Percentiles rank a stretch among this genome's conserved stretches.
phyloP scores from a whole-genome alignment of 192 early-diverging fungal genomes.

The Backusella parvicylindrica region DNA sequence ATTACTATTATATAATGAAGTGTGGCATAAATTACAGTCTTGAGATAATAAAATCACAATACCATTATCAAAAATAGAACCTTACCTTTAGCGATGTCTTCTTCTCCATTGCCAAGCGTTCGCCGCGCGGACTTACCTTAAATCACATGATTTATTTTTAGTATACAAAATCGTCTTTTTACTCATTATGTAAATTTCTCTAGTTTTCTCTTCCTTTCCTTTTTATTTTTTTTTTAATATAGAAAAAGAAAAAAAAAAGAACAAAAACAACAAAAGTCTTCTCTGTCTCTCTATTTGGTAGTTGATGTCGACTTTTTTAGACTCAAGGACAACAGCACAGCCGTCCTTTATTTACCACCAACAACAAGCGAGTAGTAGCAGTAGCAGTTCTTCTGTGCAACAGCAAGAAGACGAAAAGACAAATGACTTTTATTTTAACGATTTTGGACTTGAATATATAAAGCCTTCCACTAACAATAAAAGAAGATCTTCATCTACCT shows the following conservation, averaged over 20 bases:
- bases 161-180: neutral
- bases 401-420: neutral
- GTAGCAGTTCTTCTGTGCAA: neutral
- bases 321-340: neutral
- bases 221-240: neutral
- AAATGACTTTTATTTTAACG: neutral
- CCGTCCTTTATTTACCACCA: conserved; percentile 1
- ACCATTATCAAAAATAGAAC: too few relatives aligned
- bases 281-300: neutral
- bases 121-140: neutral
- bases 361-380: neutral
- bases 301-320: conserved; percentile 1
- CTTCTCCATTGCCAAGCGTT: too few relatives aligned
- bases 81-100: too few relatives aligned
- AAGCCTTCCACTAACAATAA: neutral
- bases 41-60: too few relatives aligned
- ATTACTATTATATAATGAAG: too few relatives aligned
- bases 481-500: neutral
- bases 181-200: neutral
- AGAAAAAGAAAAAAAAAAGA: neutral
- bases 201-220: neutral
- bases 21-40: too few relatives aligned
- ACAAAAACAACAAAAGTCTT: neutral
- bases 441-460: conserved; percentile 4
- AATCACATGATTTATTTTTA: neutral